Evolutionary conservation across 352 stramenopile genomes (phyloP).

Genomic region (Phytophthora fragariaefolia): DNA sequence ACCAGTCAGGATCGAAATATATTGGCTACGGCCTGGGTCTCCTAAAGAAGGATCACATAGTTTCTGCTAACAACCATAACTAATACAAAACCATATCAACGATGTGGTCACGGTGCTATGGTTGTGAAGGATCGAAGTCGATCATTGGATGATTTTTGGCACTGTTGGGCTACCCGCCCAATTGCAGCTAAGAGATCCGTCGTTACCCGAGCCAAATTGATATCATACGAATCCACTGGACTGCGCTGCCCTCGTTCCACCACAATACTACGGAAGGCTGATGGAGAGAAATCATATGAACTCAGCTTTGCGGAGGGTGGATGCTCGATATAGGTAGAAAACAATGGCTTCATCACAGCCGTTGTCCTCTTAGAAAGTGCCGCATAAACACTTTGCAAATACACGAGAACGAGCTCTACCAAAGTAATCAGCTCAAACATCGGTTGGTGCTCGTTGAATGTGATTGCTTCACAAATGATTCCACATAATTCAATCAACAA

Average conservation of each 20-base stretch:
- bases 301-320: slow-evolving; percentile 16
- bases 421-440: slow-evolving; percentile 37
- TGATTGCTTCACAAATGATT: slow-evolving; percentile 56
- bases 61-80: slow-evolving; percentile 46
- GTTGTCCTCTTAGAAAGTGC: slow-evolving; percentile 36
- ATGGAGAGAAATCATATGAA: slow-evolving; percentile 23
- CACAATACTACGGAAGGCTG: slow-evolving; percentile 31
- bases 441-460: slow-evolving; percentile 32
- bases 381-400: slow-evolving; percentile 40
- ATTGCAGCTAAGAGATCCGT: slow-evolving; percentile 64
- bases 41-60: slow-evolving; percentile 80
- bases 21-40: slow-evolving; percentile 75
- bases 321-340: slow-evolving; percentile 9
- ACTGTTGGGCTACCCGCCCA: slow-evolving; percentile 50
- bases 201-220: slow-evolving; percentile 48
- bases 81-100: slow-evolving; percentile 2
- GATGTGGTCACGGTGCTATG: slow-evolving; percentile 3
- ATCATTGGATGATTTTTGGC: slow-evolving; percentile 38
- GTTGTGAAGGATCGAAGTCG: slow-evolving; percentile 27
- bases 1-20: slow-evolving; percentile 70
- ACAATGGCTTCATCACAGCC: slow-evolving; percentile 20
- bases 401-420: slow-evolving; percentile 39
- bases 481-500: slow-evolving; percentile 70
- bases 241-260: slow-evolving; percentile 39
- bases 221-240: slow-evolving; percentile 56